phyloP scores from a whole-genome alignment of 2,329 filamentous ascomycete species.

The Chrysoporthe cubensis region DNA sequence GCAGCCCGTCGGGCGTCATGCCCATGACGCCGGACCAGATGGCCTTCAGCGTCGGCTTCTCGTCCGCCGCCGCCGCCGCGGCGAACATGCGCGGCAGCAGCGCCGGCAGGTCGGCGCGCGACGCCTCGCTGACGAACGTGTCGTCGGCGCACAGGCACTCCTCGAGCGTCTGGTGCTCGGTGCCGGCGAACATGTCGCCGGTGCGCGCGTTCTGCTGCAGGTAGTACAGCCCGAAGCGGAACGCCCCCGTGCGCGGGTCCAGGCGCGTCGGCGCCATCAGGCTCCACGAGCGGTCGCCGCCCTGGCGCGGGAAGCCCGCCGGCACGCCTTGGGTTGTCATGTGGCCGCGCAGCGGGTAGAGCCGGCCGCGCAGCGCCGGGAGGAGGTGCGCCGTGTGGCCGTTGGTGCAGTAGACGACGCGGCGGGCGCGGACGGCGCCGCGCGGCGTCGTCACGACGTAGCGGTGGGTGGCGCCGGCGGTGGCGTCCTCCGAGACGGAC shows the following conservation, averaged over 20 bases:
- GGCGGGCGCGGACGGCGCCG: slow-evolving; percentile 55
- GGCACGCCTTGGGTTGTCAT: slow-evolving; percentile 9
- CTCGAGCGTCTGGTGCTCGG: slow-evolving; percentile 15
- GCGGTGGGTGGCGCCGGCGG: slow-evolving; percentile 29
- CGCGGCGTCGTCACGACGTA: slow-evolving; percentile 58
- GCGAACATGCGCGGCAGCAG: slow-evolving; percentile 13
- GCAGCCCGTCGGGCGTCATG: slow-evolving; percentile 35
- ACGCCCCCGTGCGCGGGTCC: slow-evolving; percentile 5
- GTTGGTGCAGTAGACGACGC: slow-evolving; percentile 68
- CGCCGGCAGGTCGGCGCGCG: background rate
- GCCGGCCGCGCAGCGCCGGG: slow-evolving; percentile 61
- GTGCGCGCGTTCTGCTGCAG: slow-evolving; percentile 23
- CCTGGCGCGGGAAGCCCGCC: background rate
- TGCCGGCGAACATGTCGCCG: slow-evolving; percentile 18
- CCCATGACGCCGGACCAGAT: slow-evolving; percentile 39
- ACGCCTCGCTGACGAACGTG: slow-evolving; percentile 1
- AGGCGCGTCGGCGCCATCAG: slow-evolving; percentile 4
- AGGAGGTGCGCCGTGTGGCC: slow-evolving; percentile 66
- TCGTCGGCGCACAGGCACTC: slow-evolving; percentile 21
- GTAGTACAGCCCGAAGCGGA: slow-evolving; percentile 22
- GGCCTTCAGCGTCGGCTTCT: slow-evolving; percentile 10
- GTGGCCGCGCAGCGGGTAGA: slow-evolving; percentile 37
- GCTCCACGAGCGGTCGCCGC: slow-evolving; percentile 5
- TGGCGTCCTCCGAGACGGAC: slow-evolving; percentile 27
- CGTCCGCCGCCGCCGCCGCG: background rate